Conservation (phyloP, 2,329 filamentous ascomycete species). For the Gyromitra esculenta region DNA sequence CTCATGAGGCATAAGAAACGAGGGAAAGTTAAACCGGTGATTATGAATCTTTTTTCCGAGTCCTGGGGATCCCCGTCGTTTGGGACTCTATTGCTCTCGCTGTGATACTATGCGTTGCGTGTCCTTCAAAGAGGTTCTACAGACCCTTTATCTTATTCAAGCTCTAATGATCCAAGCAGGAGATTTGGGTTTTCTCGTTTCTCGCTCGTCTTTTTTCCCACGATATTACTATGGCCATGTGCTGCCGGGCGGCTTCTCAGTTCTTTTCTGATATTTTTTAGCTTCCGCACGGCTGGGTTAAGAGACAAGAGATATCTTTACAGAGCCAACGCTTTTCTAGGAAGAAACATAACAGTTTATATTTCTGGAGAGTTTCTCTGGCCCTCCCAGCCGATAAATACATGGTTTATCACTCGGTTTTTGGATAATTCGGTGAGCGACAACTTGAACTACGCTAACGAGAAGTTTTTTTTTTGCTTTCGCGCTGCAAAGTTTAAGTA, state of each 20-base stretch:
- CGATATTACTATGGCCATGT: background rate
- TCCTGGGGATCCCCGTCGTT: background rate
- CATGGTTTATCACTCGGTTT: conserved; percentile 20
- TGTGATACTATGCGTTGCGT: background rate
- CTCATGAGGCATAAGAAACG: background rate
- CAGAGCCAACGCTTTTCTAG: background rate
- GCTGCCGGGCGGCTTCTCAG: background rate
- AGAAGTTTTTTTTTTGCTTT: background rate
- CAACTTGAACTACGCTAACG: background rate
- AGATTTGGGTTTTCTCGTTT: background rate
- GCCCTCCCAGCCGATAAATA: background rate
- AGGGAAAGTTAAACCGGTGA: background rate
- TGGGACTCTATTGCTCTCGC: background rate
- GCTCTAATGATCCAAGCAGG: background rate
- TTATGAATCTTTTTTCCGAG: conserved; percentile 4
- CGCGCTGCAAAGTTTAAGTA: background rate
- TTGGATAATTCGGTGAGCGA: background rate
- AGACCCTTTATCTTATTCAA: background rate
- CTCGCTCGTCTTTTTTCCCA: background rate
- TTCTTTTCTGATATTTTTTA: background rate
- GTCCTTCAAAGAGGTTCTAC: background rate
- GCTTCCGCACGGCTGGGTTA: background rate
- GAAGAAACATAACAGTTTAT: background rate
- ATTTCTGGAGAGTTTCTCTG: background rate
- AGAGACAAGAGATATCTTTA: background rate